A percentile compares a stretch with the other conserved stretches of the same genome.
phyloP scores from a whole-genome alignment of 306 rosid genomes.

The Cicer bijugum region DNA sequence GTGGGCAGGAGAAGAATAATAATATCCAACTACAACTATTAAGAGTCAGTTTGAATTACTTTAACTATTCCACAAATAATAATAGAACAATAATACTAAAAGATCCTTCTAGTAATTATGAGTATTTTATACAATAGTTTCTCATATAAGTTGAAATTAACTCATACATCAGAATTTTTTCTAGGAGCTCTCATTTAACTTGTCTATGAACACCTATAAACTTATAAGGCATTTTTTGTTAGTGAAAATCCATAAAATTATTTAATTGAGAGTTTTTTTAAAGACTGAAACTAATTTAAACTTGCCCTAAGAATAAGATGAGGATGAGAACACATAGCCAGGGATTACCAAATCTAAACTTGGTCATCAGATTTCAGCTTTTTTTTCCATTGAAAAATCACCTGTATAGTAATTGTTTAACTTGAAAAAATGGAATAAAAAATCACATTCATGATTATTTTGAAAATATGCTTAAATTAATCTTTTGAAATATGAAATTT shows the following conservation, averaged over 20 bases:
- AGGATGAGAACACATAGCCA: not conserved
- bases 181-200: not conserved
- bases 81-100: not conserved
- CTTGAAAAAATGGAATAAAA: too few species aligned
- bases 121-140: not conserved
- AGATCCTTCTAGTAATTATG: not conserved
- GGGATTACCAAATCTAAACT: not conserved
- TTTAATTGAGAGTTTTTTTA: not conserved
- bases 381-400: not conserved
- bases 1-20: constrained; percentile 16
- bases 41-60: not conserved
- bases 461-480: too few species aligned
- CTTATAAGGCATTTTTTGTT: not conserved
- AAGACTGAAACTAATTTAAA: not conserved
- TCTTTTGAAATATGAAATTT: too few species aligned
- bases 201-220: not conserved
- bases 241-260: not conserved
- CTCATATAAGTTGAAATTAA: not conserved
- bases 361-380: too few species aligned
- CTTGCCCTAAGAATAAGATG: not conserved
- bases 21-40: not conserved
- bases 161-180: not conserved
- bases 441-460: not conserved
- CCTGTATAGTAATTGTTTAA: not conserved
- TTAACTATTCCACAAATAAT: not conserved